Base-by-base conservation (phyloP, 1,284 basidiomycete species). In the Blastosporella zonata region DNA sequence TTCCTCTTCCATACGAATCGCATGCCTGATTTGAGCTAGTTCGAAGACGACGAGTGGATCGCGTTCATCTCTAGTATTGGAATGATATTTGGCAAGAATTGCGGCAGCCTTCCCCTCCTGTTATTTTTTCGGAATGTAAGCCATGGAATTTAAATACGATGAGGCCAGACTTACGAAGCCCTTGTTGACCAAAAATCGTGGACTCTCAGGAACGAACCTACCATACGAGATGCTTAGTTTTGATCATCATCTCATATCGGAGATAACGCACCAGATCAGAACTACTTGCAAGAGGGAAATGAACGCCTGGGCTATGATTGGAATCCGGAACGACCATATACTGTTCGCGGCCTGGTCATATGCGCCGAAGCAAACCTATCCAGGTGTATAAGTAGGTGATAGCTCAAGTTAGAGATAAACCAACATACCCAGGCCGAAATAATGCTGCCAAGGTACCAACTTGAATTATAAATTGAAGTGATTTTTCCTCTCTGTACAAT, bases 131-230 rank as follows among this genome's bases (percentile, higher is more conserved):
- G 6, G 36, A 22, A 15, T 13, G 41, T 49, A 13, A 44, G 35
- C 2, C 33, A 17, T 13, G 7, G 0, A 2, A 4, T 37, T 18
- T 42, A 7, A 36, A 38, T 21, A 15, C 1, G 21, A 31, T 8
- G 31, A 34, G 17, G 2, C 15, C n/a, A 27, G 12, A 58, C 78
- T 50, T 43, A 82, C 81, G 51, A 70, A 62, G 29, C 82, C 82
- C 60, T 75, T 77, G 17, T 79, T 77, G 10, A 87, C 74, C 13
- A 88, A 71, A 69, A 76, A 87, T 25, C 85, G 74, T 18, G 85
- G 84, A 25, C 81, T 84, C 60, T 89, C 84, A 5, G 86, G 86
- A 9, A 84, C 70, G 55, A 84, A 76, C 76, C 79, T 79, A 50
- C n/a, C n/a, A n/a, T n/a, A n/a, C 15, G 23, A 12, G 37, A 47